Base-by-base conservation (phyloP, 176 grass and related monocot species). In the Triticum aestivum region DNA sequence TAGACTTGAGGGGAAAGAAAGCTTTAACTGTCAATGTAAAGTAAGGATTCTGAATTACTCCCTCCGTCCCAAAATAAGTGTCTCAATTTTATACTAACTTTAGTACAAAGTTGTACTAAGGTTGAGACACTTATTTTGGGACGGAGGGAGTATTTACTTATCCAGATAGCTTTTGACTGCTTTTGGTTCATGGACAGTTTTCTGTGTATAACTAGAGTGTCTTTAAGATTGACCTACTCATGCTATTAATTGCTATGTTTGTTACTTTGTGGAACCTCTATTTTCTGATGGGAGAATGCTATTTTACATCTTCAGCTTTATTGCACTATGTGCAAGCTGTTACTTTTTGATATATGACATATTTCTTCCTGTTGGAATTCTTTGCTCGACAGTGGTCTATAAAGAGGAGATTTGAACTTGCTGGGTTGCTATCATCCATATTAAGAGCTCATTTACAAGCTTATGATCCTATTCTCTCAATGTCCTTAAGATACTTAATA, bases 401-500 rank as follows among this genome's bases (percentile, higher is more conserved):
- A 85, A 93, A 87, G 44, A 99, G 83, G 85, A 92, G 90, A 71
- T 85, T 80, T 88, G 90, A 96, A 83, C 94, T 99, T 88, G 94
- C 97, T 88, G 97, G 97, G 66, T 83, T 96, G 26, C 77, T 99
- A 69, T 96, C 90, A 32, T 94, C 97, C 44, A 94, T 94, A 87
- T 80, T 96, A 88, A 99, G 97, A 89, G 80, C 97, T 84, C 89
- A 96, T 56, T 92, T 99, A 87, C 92, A 96, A 72, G 97, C 97
- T 80, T 96, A 96, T 80, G 97, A 99, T 85, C 94, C 97, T 79
- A 90, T 93, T 93, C 91, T 99, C 38, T 96, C 94, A 71, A 91
- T 99, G 92, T 89, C 80, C 4, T 89, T 99, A 67, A 91, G 89
- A 91, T 99, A 99, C 85, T 94, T 99, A 88, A 94, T 99, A 93